Conservation (phyloP, 2,329 filamentous ascomycete species). For the Blastomyces emzantsi region DNA sequence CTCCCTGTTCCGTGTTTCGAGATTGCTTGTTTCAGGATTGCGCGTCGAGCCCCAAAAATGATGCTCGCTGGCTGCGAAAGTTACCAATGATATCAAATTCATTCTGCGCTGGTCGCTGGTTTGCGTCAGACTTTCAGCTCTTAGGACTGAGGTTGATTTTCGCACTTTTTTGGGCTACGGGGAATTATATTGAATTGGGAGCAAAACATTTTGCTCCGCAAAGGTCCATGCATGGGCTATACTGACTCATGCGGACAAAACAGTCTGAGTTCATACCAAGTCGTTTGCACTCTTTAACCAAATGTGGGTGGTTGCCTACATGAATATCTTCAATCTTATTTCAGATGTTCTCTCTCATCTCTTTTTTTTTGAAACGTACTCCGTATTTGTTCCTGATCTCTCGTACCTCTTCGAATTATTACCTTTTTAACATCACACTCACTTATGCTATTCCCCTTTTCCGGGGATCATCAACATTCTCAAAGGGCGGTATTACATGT, state of each 20-base stretch:
- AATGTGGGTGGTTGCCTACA: not conserved
- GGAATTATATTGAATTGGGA: not conserved
- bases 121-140: not conserved
- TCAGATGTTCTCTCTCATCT: not conserved
- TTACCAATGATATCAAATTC: not conserved
- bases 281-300: not conserved
- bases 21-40: slow-evolving; percentile 2
- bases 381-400: not conserved
- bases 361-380: not conserved
- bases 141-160: not conserved
- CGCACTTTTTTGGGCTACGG: not conserved
- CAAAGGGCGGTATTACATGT: not conserved
- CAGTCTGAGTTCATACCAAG: not conserved
- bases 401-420: not conserved
- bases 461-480: not conserved
- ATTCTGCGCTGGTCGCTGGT: not conserved
- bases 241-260: not conserved
- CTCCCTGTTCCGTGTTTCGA: not conserved
- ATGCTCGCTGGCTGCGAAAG: not conserved
- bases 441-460: not conserved
- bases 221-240: too few species aligned
- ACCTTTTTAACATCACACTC: not conserved
- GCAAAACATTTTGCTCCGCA: too few species aligned
- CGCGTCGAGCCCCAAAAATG: not conserved
- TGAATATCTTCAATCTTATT: not conserved